Evolutionary conservation across 164 flowering plant species (phyloP), one percentile per base, ranked within the genome.

Genomic region (Houttuynia cordata): DNA sequence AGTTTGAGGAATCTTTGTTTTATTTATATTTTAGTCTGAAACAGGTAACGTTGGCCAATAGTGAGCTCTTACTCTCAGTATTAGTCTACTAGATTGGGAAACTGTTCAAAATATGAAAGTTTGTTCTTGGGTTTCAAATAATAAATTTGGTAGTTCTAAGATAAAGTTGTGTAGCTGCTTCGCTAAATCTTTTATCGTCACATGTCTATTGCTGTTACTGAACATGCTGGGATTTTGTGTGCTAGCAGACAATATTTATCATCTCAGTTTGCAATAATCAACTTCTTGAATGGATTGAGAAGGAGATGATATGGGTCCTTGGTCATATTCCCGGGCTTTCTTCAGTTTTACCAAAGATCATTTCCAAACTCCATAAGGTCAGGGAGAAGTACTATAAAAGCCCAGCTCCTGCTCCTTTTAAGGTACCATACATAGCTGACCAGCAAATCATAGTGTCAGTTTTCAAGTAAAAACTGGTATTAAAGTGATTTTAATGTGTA

Each of bases 221-320:
- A 17, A 45, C 2, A n/a, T n/a, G n/a, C n/a, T n/a, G 8, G 49
- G 49, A 17, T 7, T 45, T 45, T 3, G 49, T 45, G 49, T 45
- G 49, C 49, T 54, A 4, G 70, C 94, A 93, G 99, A 85, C 97
- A 0, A 67, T 80, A 56, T 93, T 93, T 71, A 82, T 93, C 58
- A 90, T 93, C 65, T 82, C 79, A 39, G 89, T 88, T 55, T 93
- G 95, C 84, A 93, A 90, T 61, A 93, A 93, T 64, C 99, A 93
- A 74, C 96, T 93, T 58, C 83, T 93, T 9, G 77, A 79, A 56
- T 86, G 88, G 90, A 69, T 93, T 20, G 99, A 93, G 77, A 90
- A 85, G 57, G 92, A 90, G 72, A 61, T 93, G 62, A 81, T 93
- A 57, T 74, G 83, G 90, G 68, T 83, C 47, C 79, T 88, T 41